Conservation (phyloP, 2,329 filamentous ascomycete genomes). For the Pestalotiopsis sp. region DNA sequence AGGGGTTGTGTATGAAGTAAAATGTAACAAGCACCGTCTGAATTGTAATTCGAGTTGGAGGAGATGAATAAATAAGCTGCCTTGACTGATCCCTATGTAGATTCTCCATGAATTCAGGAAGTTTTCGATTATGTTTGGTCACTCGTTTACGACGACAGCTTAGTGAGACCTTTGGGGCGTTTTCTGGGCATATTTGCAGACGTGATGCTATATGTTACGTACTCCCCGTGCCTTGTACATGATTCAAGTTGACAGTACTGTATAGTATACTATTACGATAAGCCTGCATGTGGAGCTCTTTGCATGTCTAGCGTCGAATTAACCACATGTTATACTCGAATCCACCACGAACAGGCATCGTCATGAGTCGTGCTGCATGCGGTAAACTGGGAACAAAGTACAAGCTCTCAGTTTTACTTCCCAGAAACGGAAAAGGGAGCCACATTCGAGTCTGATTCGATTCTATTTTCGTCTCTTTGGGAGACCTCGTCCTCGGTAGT, state of each 20-base stretch:
- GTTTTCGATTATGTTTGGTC: not conserved
- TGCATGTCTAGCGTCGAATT: not conserved
- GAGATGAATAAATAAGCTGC: not conserved
- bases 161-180: too few species aligned
- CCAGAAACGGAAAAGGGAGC: too few species aligned
- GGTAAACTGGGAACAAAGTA: not conserved
- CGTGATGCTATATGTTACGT: not conserved
- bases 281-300: not conserved
- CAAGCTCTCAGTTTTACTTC: too few species aligned
- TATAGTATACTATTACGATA: not conserved
- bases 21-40: not conserved
- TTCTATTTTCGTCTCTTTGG: too few species aligned
- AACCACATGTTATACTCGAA: not conserved
- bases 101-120: not conserved
- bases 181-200: too few species aligned
- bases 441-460: too few species aligned
- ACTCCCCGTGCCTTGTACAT: not conserved
- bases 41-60: not conserved
- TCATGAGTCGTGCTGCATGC: not conserved
- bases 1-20: not conserved
- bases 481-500: too few species aligned
- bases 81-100: not conserved
- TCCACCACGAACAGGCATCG: not conserved
- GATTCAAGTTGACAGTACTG: not conserved
- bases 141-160: too few species aligned